Percentiles rank a stretch among this genome's conserved stretches.
phyloP scores from a whole-genome alignment of 305 asterid species.

The Fraxinus floribunda region DNA sequence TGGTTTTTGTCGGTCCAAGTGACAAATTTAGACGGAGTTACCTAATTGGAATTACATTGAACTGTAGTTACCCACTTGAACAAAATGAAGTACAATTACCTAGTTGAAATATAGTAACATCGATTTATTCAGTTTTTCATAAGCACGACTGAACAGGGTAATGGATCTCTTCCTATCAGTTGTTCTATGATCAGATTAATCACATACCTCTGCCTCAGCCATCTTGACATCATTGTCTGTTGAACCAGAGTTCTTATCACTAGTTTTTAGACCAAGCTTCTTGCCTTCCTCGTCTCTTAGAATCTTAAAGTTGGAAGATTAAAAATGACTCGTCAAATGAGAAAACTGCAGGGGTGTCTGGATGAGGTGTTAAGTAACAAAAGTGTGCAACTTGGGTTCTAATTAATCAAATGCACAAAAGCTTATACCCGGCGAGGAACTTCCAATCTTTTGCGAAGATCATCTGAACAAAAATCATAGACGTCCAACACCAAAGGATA shows the following conservation, averaged over 20 bases:
- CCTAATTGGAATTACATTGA: not conserved
- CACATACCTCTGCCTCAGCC: slow-evolving; percentile 78
- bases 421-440: slow-evolving; percentile 79
- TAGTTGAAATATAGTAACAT: not conserved
- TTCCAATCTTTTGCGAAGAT: slow-evolving; percentile 75
- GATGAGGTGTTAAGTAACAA: slow-evolving; percentile 6
- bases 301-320: slow-evolving; percentile 45
- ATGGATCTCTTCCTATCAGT: slow-evolving; percentile 13
- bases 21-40: not conserved
- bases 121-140: not conserved
- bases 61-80: not conserved
- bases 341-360: not conserved
- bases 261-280: slow-evolving; percentile 76
- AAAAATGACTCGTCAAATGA: slow-evolving; percentile 15
- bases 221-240: slow-evolving; percentile 67
- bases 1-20: not conserved
- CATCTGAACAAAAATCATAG: slow-evolving; percentile 91
- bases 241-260: slow-evolving; percentile 53
- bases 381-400: slow-evolving; percentile 8
- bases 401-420: slow-evolving; percentile 21
- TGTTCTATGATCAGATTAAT: slow-evolving; percentile 17
- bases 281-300: slow-evolving; percentile 93
- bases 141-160: slow-evolving; percentile 5
- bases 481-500: slow-evolving; percentile 92
- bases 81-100: not conserved